These are phyloP conservation scores for Prunus persica DNA, from an alignment of 306 rosid species.

Conservation along the genomic window DNA sequence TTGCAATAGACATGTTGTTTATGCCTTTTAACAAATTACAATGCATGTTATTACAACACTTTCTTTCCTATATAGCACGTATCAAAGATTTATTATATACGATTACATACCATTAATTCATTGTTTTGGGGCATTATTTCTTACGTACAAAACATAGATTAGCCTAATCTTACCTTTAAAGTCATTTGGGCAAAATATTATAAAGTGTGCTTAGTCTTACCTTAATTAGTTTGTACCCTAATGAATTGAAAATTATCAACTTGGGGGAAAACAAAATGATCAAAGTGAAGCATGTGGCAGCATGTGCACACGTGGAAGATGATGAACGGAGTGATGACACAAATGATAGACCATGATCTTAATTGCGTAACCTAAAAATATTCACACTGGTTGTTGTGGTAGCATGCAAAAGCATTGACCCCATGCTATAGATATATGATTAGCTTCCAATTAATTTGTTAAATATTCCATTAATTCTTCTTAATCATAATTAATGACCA, in stretches of 20 bases:
- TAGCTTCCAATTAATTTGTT: neutral
- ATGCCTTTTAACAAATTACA: no score
- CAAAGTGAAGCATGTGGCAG: conserved; percentile 52
- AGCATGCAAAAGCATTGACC: conserved; percentile 8
- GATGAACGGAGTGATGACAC: conserved; percentile 6
- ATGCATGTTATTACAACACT: no score
- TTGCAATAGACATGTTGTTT: no score
- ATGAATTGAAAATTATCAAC: conserved; percentile 12
- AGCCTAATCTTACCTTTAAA: conserved; percentile 37
- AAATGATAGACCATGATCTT: neutral
- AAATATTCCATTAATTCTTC: neutral
- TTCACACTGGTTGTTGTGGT: neutral
- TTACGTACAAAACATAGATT: conserved; percentile 32
- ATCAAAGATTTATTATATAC: neutral
- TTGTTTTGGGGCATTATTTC: conserved; percentile 32
- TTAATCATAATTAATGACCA: conserved; percentile 4
- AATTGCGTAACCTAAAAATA: neutral
- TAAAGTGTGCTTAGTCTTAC: neutral
- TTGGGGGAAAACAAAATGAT: conserved; percentile 13
- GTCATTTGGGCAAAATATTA: neutral
- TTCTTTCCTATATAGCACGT: no score
- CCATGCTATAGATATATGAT: neutral
- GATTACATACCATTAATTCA: conserved; percentile 23
- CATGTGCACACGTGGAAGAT: conserved; percentile 69
- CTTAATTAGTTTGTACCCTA: neutral